phyloP scores from a whole-genome alignment of 257 asterid species.

The Verbascum thapsus region DNA sequence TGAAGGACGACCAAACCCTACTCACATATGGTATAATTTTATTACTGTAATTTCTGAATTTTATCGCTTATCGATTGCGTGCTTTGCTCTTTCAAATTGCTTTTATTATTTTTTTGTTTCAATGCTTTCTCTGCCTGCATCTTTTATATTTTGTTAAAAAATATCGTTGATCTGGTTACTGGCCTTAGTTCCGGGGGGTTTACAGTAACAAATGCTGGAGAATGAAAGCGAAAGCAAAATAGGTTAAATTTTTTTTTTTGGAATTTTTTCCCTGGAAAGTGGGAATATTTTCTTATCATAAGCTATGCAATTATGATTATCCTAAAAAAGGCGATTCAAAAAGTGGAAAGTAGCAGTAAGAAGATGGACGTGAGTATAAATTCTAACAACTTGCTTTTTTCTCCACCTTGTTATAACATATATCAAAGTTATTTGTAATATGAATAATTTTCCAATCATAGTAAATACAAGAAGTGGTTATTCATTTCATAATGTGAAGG shows the following conservation, averaged over 20 bases:
- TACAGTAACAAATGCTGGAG: background rate
- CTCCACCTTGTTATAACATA: background rate
- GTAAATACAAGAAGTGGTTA: no score
- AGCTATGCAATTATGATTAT: background rate
- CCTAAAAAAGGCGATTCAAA: no score
- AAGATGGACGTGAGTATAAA: background rate
- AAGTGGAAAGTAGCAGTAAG: constrained; percentile 5
- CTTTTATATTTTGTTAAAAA: background rate
- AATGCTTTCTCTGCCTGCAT: constrained; percentile 18
- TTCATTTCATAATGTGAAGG: no score
- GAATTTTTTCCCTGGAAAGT: no score
- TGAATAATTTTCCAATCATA: background rate
- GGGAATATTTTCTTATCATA: no score
- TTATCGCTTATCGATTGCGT: background rate
- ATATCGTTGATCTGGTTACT: constrained; percentile 21
- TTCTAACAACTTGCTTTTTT: background rate
- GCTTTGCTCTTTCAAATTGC: background rate
- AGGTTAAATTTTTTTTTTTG: no score
- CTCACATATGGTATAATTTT: constrained; percentile 48
- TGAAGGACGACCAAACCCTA: constrained; percentile 65
- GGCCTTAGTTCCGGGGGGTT: background rate
- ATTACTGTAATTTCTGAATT: no score
- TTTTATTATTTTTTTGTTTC: background rate
- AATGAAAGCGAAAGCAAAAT: background rate
- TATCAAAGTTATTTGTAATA: constrained; percentile 9